Evolutionary conservation across 352 stramenopile genomes (phyloP).

Genomic region (Poterioochromonas sp.): DNA sequence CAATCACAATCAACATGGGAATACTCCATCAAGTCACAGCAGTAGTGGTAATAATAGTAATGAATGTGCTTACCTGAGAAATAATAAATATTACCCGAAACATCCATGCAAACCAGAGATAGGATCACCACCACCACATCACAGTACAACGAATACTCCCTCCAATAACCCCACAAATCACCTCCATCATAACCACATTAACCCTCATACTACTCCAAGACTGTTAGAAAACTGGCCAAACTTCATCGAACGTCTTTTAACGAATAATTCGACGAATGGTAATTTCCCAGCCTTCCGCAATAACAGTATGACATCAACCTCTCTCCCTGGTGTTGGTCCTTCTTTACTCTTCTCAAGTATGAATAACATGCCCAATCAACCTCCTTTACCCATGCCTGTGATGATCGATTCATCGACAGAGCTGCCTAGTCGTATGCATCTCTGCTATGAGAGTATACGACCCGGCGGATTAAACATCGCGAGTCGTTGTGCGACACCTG

Average conservation of each 20-base stretch:
- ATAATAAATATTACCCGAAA: neutral
- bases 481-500: slow-evolving; percentile 40
- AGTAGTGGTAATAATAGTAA: neutral
- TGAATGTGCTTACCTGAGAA: neutral
- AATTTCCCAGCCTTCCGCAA: no score
- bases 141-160: no score
- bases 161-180: no score
- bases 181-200: no score
- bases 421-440: slow-evolving; percentile 38
- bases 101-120: neutral
- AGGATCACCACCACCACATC: no score
- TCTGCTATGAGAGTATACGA: slow-evolving; percentile 43
- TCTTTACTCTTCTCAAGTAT: no score
- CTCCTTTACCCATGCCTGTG: neutral
- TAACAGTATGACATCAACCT: no score
- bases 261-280: no score
- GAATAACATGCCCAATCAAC: neutral
- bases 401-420: neutral
- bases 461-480: slow-evolving; percentile 41
- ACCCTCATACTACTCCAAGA: no score
- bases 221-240: no score
- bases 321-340: no score
- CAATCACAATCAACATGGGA: neutral
- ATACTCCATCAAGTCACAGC: neutral
- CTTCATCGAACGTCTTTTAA: no score